Base-by-base conservation (phyloP, 177 flowering plant genomes). In the Telopea speciosissima region DNA sequence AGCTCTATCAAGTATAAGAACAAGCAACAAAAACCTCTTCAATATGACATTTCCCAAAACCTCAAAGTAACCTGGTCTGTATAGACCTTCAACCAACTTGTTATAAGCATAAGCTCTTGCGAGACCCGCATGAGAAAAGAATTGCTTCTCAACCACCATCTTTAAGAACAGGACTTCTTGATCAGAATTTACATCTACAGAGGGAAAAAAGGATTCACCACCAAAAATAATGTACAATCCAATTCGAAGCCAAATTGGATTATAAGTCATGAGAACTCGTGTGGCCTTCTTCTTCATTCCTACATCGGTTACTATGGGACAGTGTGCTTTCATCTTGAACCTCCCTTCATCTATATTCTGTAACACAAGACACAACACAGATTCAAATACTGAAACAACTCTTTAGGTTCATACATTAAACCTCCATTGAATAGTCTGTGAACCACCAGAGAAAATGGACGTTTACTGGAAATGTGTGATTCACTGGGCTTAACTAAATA, bases 41-140 rank as follows among this genome's bases (percentile, higher is more conserved):
- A 96, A 74, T 31, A 96, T 82, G 63, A 96, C 75, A 77, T 81
- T 83, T 52, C 99, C 99, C 74, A 93, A 76, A 26, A 78, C 74
- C 77, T 96, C 98, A 76, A 83, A 96, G 71, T 96, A 93, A 67
- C 98, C 99, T 21, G 98, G 96, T 75, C 92, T 84, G 72, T 91
- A 91, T 36, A 91, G 70, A 40, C 99, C 99, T 66, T 90, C 99
- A 75, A 93, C 98, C 82, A 65, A 76, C 83, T 86, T 91, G 82
- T 96, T 96, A 78, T 91, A 93, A 62, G 94, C 88, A 85, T 85
- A 89, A 36, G 81, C 70, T 76, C 85, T 93, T 28, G 97, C 97
- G 22, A 96, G 85, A 61, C 84, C 91, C 21, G 80, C 71, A 76
- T 96, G 96, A 1, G 89, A 83, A 73, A 93, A 86, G 67, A 93